Conservation (phyloP, 345 rosid species). For the Citrus unshiu region DNA sequence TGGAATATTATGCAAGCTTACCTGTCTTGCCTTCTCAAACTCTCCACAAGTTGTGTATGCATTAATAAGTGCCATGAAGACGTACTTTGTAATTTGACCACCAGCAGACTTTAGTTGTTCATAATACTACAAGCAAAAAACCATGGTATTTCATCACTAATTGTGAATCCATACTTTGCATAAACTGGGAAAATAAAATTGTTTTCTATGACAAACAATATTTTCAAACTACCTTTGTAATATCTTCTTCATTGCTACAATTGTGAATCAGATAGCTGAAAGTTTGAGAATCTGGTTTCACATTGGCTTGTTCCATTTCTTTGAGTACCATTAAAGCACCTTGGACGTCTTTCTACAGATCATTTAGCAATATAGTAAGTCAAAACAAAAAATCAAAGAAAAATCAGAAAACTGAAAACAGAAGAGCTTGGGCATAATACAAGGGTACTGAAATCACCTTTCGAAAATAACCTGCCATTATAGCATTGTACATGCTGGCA, state of each 20-base stretch:
- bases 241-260: constrained; percentile 49
- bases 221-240: constrained; percentile 51
- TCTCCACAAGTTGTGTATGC: constrained; percentile 71
- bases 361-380: constrained; percentile 1
- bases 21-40: constrained; percentile 88
- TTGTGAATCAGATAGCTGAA: constrained; percentile 61
- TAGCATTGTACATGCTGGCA: constrained; percentile 64
- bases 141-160: constrained; percentile 6
- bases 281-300: constrained; percentile 77
- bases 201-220: background rate
- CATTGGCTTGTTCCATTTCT: constrained; percentile 63
- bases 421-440: constrained; percentile 4
- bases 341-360: constrained; percentile 51
- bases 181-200: background rate
- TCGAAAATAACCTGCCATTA: constrained; percentile 75
- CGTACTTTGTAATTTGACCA: constrained; percentile 47
- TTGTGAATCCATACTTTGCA: background rate
- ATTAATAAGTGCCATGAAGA: constrained; percentile 66
- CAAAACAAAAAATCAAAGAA: constrained; percentile 4
- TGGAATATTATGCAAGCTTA: constrained; percentile 13
- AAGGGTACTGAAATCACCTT: constrained; percentile 44
- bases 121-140: constrained; percentile 42
- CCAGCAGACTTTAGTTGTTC: constrained; percentile 42
- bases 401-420: background rate
- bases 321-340: constrained; percentile 50